These are phyloP conservation scores for Phaeophleospora eucalypticola DNA, from an alignment of 2,329 filamentous ascomycete species.

Conservation along the genomic window DNA sequence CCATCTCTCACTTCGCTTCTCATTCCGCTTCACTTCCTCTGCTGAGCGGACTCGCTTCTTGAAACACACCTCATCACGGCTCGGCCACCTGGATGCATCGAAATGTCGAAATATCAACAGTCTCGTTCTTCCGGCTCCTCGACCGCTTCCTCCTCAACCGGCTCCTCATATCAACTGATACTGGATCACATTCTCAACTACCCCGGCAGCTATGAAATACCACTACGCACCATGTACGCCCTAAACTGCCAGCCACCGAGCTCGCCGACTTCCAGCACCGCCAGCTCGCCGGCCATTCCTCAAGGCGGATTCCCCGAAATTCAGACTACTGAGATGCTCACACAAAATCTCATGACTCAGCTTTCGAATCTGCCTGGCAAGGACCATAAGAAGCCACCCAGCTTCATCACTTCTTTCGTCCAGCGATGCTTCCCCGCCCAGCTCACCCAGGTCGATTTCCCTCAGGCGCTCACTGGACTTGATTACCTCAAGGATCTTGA, in stretches of 20 bases:
- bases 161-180: conserved; percentile 42
- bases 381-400: conserved; percentile 58
- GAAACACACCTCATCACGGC: not conserved
- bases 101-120: conserved; percentile 14
- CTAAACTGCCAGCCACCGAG: conserved; percentile 57
- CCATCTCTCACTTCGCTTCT: not conserved
- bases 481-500: conserved; percentile 65
- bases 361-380: conserved; percentile 57
- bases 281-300: conserved; percentile 36
- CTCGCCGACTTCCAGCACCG: conserved; percentile 32
- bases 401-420: conserved; percentile 60
- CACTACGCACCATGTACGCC: conserved; percentile 63
- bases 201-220: conserved; percentile 61
- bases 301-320: conserved; percentile 26
- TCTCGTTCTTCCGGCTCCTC: conserved; percentile 27
- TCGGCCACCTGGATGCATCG: not conserved
- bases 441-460: conserved; percentile 59
- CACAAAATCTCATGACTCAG: conserved; percentile 51
- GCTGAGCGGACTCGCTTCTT: conserved; percentile 2
- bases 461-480: conserved; percentile 60
- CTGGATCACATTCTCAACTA: conserved; percentile 59
- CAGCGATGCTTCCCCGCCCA: conserved; percentile 55
- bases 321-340: conserved; percentile 43
- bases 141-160: conserved; percentile 40
- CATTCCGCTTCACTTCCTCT: not conserved